Evolutionary conservation across 495 filamentous ascomycete genomes (phyloP).

Genomic region (Penicillium odoratum): DNA sequence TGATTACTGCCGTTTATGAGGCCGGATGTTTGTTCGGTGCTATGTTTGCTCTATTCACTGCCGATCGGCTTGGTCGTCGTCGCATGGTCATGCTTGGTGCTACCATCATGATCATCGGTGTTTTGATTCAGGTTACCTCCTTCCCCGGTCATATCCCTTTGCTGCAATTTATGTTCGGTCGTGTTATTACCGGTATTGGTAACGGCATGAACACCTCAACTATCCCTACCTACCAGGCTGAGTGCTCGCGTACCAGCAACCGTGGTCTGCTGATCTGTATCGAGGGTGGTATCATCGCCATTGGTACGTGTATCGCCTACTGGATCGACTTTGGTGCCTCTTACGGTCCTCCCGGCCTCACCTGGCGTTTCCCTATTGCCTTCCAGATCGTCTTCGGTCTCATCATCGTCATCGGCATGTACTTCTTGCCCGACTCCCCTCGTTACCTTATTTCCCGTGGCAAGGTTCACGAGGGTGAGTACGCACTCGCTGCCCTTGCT

Average conservation of each 20-base stretch:
- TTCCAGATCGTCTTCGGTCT: slow-evolving; percentile 78
- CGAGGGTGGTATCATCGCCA: slow-evolving; percentile 76
- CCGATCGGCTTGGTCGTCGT: slow-evolving; percentile 68
- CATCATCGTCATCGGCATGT: slow-evolving; percentile 63
- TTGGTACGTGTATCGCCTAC: slow-evolving; percentile 74
- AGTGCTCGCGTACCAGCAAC: slow-evolving; percentile 73
- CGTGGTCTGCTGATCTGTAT: slow-evolving; percentile 83
- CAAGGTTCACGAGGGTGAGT: slow-evolving; percentile 65
- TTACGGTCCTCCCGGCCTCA: slow-evolving; percentile 62
- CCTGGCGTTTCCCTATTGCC: slow-evolving; percentile 81
- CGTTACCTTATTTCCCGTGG: slow-evolving; percentile 71
- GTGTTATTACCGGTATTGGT: slow-evolving; percentile 71
- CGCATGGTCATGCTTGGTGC: slow-evolving; percentile 62
- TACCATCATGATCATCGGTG: slow-evolving; percentile 77
- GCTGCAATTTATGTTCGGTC: slow-evolving; percentile 74
- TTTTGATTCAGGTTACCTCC: slow-evolving; percentile 70
- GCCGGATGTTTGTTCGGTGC: slow-evolving; percentile 74
- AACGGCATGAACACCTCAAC: slow-evolving; percentile 80
- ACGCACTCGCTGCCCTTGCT: slow-evolving; percentile 67
- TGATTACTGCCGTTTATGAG: slow-evolving; percentile 83
- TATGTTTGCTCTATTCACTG: slow-evolving; percentile 65
- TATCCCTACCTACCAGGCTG: slow-evolving; percentile 80
- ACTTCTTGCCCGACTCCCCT: slow-evolving; percentile 72
- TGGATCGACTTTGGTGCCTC: slow-evolving; percentile 83
- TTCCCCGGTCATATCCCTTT: slow-evolving; percentile 44